Evolutionary conservation across 805 yeast genomes (phyloP), one percentile per base, ranked within the genome.

Genomic region (Cyberlindnera euphorbiiphila): DNA sequence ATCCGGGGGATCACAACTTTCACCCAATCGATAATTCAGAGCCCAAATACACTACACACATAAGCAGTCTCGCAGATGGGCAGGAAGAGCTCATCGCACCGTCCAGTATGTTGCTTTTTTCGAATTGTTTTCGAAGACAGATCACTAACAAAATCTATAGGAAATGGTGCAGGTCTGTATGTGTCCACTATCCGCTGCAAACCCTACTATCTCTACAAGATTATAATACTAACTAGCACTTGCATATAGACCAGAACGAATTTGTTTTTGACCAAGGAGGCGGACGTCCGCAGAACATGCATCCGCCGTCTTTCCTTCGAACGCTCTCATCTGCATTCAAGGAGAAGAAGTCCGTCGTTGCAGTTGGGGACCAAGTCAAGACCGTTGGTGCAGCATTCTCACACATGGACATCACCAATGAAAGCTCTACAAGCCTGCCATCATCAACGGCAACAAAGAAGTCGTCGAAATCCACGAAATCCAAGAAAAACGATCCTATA

Each of bases 221-320:
- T 4, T 12, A 18, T 8, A 4, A 3, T 13, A 14, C 22, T 27
- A 25, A 34, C 37, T 39, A 34, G 22, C 32, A 12, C n/a, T 6
- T 7, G 6, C 20, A 14, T n/a, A n/a, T 31, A 56, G 63, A 55
- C 25, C 58, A 56, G 32, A 73, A 74, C 45, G 87, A 81, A 54
- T 81, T 77, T 49, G 63, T 79, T 13, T 81, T 81, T 47, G 81
- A 80, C 17, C 85, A 80, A 49, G 69, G 71, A 27, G 87, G 87
- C 14, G 86, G 86, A 11, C 66, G 71, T 31, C 86, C 86, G 3
- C 76, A 76, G 39, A 68, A 76, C 27, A 65, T 27, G 12, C 75
- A 53, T 44, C 65, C 71, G 29, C 60, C 61, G 4, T 58, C 62
- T 0, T 41, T 54, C 13, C 41, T 56, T 9, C 47, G 45, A 27